These are phyloP conservation scores for Ilyonectria robusta DNA, from an alignment of 2,329 filamentous ascomycete genomes.

Conservation along the genomic window DNA sequence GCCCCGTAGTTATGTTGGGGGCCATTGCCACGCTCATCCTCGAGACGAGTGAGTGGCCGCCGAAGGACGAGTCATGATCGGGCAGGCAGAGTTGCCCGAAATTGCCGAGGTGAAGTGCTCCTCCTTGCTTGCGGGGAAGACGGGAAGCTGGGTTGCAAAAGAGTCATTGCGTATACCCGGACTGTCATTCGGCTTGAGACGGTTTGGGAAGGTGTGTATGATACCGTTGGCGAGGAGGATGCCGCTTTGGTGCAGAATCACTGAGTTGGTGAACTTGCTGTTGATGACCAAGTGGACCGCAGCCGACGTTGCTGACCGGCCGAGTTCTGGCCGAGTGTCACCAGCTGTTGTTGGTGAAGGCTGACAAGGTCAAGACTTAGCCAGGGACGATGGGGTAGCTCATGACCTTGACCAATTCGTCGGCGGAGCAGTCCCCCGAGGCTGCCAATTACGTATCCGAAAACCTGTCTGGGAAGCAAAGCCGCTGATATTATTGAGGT, in stretches of 20 bases:
- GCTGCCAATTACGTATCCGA: slow-evolving; percentile 69
- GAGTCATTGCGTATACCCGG: slow-evolving; percentile 55
- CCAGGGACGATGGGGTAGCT: slow-evolving; percentile 76
- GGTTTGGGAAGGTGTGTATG: slow-evolving; percentile 69
- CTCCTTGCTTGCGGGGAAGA: slow-evolving; percentile 67
- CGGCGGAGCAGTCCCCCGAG: slow-evolving; percentile 60
- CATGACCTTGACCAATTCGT: slow-evolving; percentile 67
- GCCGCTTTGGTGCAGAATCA: slow-evolving; percentile 66
- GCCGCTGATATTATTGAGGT: slow-evolving; percentile 66
- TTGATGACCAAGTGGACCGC: slow-evolving; percentile 57
- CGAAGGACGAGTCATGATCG: slow-evolving; percentile 50
- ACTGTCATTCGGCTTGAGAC: slow-evolving; percentile 61
- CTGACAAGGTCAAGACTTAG: slow-evolving; percentile 65
- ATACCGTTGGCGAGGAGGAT: slow-evolving; percentile 71
- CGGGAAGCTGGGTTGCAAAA: slow-evolving; percentile 61
- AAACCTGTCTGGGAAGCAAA: slow-evolving; percentile 75
- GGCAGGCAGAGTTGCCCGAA: slow-evolving; percentile 59
- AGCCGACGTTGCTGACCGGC: slow-evolving; percentile 58
- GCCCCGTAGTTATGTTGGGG: slow-evolving; percentile 45
- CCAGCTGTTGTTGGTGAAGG: slow-evolving; percentile 52
- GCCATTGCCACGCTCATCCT: slow-evolving; percentile 44
- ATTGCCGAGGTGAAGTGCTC: slow-evolving; percentile 59
- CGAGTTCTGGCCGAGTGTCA: slow-evolving; percentile 55
- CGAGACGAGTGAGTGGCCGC: slow-evolving; percentile 37
- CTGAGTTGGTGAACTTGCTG: slow-evolving; percentile 67